Conservation (phyloP, 2,329 filamentous ascomycete genomes). For the Trichophyton mentagrophytes region DNA sequence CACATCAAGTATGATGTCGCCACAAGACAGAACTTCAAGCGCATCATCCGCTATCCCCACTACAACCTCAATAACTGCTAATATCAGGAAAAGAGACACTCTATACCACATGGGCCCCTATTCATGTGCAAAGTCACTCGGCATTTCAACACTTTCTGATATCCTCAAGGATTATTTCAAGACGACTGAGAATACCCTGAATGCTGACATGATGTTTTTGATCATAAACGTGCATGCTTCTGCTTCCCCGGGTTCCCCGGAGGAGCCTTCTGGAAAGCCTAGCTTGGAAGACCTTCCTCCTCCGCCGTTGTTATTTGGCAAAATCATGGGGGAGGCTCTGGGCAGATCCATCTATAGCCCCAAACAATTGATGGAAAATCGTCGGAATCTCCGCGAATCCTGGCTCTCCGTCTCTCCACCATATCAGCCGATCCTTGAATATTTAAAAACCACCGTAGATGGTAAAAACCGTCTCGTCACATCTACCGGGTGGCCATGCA, state of each 20-base stretch:
- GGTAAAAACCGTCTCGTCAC: slow-evolving; percentile 34
- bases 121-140: slow-evolving; percentile 43
- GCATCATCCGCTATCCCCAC: neutral
- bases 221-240: slow-evolving; percentile 50
- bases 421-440: slow-evolving; percentile 39
- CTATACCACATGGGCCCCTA: slow-evolving; percentile 40
- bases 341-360: slow-evolving; percentile 44
- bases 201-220: slow-evolving; percentile 42
- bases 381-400: slow-evolving; percentile 43
- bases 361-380: slow-evolving; percentile 36
- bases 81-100: slow-evolving; percentile 5
- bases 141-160: slow-evolving; percentile 38
- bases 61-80: slow-evolving; percentile 3
- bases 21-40: neutral
- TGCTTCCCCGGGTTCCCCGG: slow-evolving; percentile 30
- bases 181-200: slow-evolving; percentile 42
- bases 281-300: slow-evolving; percentile 34
- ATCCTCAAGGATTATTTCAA: slow-evolving; percentile 43
- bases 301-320: slow-evolving; percentile 33
- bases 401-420: slow-evolving; percentile 40
- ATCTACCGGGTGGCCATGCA: slow-evolving; percentile 51
- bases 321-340: slow-evolving; percentile 37
- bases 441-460: slow-evolving; percentile 36
- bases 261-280: slow-evolving; percentile 30
- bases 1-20: neutral